phyloP scores from a whole-genome alignment of 2,329 filamentous ascomycete species.

The Pseudogymnoascus sp. region DNA sequence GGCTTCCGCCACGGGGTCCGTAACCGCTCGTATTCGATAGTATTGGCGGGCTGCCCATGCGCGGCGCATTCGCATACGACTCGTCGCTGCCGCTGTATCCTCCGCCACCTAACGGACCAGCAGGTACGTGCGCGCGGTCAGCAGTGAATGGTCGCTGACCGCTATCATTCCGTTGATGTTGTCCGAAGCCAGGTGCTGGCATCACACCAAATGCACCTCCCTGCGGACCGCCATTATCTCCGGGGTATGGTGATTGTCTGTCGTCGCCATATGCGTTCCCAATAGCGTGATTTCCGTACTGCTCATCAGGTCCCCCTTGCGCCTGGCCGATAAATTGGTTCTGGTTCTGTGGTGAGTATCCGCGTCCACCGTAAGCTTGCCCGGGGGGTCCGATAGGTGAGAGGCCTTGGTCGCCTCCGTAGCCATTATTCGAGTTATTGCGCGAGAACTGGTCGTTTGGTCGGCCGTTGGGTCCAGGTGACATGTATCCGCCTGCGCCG shows the following conservation, averaged over 20 bases:
- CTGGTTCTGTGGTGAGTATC: not conserved
- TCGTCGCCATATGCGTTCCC: not conserved
- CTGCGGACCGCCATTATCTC: not conserved
- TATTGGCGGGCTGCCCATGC: constrained; percentile 4
- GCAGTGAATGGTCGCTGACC: not conserved
- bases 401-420: not conserved
- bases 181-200: not conserved
- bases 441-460: not conserved
- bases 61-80: not conserved
- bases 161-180: not conserved
- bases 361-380: not conserved
- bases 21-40: not conserved
- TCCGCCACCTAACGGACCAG: not conserved
- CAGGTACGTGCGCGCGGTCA: not conserved
- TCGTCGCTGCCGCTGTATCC: constrained; percentile 1
- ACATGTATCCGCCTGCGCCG: constrained; percentile 30
- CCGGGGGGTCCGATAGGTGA: not conserved
- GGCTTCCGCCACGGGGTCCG: not conserved
- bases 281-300: not conserved
- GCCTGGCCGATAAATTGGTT: not conserved
- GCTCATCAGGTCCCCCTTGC: not conserved
- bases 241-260: not conserved
- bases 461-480: constrained; percentile 20
- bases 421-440: not conserved
- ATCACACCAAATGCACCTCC: not conserved